These are phyloP conservation scores for Biancaea sappan DNA, from an alignment of 306 rosid genomes.

Conservation along the genomic window DNA sequence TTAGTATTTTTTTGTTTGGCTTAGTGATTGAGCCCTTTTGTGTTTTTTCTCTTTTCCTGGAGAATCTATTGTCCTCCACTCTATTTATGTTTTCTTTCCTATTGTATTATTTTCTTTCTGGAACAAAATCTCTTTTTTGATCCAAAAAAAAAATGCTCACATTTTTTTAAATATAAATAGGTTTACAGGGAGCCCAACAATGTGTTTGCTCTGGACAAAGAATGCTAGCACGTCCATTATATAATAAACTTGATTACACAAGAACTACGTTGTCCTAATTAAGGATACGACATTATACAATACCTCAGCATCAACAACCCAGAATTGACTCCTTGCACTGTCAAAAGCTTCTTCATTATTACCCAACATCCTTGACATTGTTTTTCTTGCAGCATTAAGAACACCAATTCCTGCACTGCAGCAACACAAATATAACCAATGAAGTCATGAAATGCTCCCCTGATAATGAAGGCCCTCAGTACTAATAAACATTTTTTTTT, in stretches of 20 bases:
- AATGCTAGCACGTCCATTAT: background rate
- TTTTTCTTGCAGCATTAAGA: conserved; percentile 85
- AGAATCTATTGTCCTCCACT: too few relatives aligned
- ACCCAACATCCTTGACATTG: conserved; percentile 99
- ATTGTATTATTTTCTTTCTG: too few relatives aligned
- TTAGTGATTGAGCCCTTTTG: too few relatives aligned
- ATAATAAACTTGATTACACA: conserved; percentile 16
- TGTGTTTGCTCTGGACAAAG: background rate
- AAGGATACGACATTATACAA: conserved; percentile 24
- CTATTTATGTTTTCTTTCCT: too few relatives aligned
- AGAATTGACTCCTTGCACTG: conserved; percentile 91
- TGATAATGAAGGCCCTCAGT: conserved; percentile 23
- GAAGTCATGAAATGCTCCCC: conserved; percentile 19
- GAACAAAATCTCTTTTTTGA: too few relatives aligned
- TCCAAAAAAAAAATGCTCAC: too few relatives aligned
- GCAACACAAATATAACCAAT: conserved; percentile 38
- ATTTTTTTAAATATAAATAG: background rate
- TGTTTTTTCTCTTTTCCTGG: too few relatives aligned
- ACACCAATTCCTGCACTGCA: conserved; percentile 99
- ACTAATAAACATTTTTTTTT: conserved; percentile 5
- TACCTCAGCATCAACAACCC: conserved; percentile 98
- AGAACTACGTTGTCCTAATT: background rate
- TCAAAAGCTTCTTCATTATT: conserved; percentile 81
- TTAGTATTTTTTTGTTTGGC: too few relatives aligned
- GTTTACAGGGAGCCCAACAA: background rate